Conservation (phyloP, 2,329 filamentous ascomycete genomes). For the Scedosporium aurantiacum region DNA sequence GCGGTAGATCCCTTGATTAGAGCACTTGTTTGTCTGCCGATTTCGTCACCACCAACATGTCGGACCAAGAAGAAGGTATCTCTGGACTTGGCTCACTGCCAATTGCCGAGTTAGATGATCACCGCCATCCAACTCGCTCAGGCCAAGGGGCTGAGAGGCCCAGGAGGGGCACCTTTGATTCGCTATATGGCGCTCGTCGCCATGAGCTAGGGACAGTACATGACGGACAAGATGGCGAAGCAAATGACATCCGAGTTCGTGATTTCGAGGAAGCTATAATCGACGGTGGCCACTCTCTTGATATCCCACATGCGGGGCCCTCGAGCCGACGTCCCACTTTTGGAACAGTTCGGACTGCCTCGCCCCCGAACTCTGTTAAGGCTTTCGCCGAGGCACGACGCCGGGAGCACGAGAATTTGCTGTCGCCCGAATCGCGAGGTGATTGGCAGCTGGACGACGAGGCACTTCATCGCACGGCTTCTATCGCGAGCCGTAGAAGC, state of each 20-base stretch:
- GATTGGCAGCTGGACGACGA: constrained; percentile 25
- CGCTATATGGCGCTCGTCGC: constrained; percentile 46
- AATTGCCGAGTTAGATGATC: constrained; percentile 76
- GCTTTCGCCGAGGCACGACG: constrained; percentile 88
- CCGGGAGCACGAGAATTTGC: constrained; percentile 60
- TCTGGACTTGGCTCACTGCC: constrained; percentile 59
- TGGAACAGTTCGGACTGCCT: constrained; percentile 55
- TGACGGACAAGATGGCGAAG: constrained; percentile 15
- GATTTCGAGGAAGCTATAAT: constrained; percentile 82
- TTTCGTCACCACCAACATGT: constrained; percentile 43
- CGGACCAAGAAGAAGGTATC: constrained; percentile 49
- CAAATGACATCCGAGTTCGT: constrained; percentile 42
- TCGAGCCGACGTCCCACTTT: constrained; percentile 46
- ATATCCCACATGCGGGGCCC: constrained; percentile 28
- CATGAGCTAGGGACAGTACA: constrained; percentile 19
- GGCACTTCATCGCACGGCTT: constrained; percentile 59
- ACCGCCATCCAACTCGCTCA: constrained; percentile 57
- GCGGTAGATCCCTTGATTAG: neutral
- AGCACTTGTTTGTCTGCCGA: neutral
- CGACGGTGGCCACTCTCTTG: constrained; percentile 56
- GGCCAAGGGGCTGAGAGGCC: constrained; percentile 48
- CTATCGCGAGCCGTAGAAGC: constrained; percentile 54
- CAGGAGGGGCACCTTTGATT: constrained; percentile 65
- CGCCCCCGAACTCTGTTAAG: constrained; percentile 93
- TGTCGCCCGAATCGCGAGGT: constrained; percentile 33